Percentiles rank a stretch among this genome's conserved stretches.
Evolutionary conservation across 78 protist genomes (phyloP).

Genomic region (Dictyostelium capitatum): DNA sequence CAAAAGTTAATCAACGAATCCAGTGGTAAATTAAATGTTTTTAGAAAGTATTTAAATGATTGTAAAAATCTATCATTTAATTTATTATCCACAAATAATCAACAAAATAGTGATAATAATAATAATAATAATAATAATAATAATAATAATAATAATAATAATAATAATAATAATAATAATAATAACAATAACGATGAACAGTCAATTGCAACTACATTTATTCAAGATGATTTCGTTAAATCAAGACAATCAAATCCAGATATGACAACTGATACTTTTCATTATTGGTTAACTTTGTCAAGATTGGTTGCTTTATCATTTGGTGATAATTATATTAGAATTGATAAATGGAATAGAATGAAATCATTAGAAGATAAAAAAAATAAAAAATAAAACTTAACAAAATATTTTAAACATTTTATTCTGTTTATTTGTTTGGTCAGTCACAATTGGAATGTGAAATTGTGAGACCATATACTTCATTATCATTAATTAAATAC

Average conservation of each 20-base stretch:
- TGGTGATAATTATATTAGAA: slow-evolving; percentile 27
- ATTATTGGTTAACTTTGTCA: slow-evolving; percentile 61
- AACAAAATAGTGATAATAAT: background rate
- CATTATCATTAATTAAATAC: no score
- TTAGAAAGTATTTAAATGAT: slow-evolving; percentile 5
- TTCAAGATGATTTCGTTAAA: slow-evolving; percentile 65
- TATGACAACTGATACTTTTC: slow-evolving; percentile 30
- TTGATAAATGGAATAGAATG: slow-evolving; percentile 55
- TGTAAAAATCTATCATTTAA: background rate
- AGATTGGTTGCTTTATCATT: slow-evolving; percentile 40
- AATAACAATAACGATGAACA: background rate
- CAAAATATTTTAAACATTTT: background rate
- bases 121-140: background rate
- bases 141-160: no score
- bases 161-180: no score
- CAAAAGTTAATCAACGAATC: background rate
- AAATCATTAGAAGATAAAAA: slow-evolving; percentile 17
- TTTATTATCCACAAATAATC: background rate
- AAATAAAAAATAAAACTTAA: slow-evolving; percentile 8
- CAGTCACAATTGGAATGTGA: no score
- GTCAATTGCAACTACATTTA: background rate
- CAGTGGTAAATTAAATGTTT: background rate
- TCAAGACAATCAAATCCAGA: slow-evolving; percentile 55
- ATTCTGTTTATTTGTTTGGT: no score
- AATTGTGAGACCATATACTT: no score